These are phyloP conservation scores for Pyricularia grisea DNA, from an alignment of 2,329 filamentous ascomycete genomes.

Conservation along the genomic window DNA sequence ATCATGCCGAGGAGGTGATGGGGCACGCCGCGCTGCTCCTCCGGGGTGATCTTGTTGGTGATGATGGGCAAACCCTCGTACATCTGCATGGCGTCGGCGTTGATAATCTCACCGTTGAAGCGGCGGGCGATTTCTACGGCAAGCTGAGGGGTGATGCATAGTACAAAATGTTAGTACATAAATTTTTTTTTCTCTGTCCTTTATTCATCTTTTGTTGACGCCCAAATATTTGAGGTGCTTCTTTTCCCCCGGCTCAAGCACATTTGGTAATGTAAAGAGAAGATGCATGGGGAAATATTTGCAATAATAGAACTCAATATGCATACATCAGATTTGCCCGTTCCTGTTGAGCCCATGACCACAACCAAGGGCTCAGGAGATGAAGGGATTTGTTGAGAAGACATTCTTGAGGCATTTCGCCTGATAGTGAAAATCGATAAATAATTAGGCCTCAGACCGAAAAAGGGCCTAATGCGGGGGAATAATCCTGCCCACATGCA, in stretches of 20 bases:
- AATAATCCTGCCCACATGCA: constrained; percentile 1
- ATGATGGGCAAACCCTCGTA: constrained; percentile 88
- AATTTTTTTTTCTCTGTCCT: not conserved
- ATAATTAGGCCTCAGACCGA: not conserved
- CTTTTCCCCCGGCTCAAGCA: too few relatives aligned
- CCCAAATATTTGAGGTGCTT: too few relatives aligned
- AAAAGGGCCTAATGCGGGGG: not conserved
- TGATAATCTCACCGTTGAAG: constrained; percentile 90
- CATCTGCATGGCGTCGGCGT: constrained; percentile 96
- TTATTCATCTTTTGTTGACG: not conserved
- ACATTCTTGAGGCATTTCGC: constrained; percentile 23
- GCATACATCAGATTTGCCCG: constrained; percentile 80
- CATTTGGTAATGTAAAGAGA: too few relatives aligned
- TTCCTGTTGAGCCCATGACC: constrained; percentile 83
- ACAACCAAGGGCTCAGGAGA: constrained; percentile 59
- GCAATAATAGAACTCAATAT: not conserved
- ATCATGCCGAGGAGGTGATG: constrained; percentile 85
- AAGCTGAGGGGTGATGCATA: constrained; percentile 43
- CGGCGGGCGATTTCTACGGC: constrained; percentile 77
- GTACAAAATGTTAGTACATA: not conserved
- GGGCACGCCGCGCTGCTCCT: constrained; percentile 69
- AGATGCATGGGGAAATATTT: too few relatives aligned
- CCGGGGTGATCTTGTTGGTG: constrained; percentile 77
- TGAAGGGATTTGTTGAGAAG: constrained; percentile 16
- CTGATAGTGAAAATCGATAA: not conserved